A percentile compares a stretch with the other conserved stretches of the same genome.
Evolutionary conservation across 2,329 filamentous ascomycete species (phyloP).

Genomic region (Talaromyces sp.): DNA sequence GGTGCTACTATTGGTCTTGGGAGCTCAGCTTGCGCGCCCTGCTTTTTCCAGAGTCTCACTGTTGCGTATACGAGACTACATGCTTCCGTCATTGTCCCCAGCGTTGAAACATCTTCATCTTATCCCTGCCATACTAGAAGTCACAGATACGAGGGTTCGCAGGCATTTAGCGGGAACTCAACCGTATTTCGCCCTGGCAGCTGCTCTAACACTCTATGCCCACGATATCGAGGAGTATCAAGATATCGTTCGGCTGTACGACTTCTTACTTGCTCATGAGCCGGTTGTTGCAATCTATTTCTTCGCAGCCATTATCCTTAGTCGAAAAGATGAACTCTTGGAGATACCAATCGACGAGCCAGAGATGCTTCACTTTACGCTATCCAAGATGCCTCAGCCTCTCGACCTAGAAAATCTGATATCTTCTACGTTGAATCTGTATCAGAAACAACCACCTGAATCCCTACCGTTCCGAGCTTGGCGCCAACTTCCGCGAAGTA

Average conservation of each 20-base stretch:
- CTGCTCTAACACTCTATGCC: conserved; percentile 90
- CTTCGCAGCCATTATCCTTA: conserved; percentile 81
- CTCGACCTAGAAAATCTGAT: conserved; percentile 78
- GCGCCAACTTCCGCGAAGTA: conserved; percentile 65
- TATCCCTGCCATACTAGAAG: conserved; percentile 72
- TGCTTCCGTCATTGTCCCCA: conserved; percentile 81
- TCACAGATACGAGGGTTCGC: conserved; percentile 66
- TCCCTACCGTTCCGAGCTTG: conserved; percentile 60
- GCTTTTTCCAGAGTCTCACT: conserved; percentile 77
- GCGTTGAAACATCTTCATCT: conserved; percentile 81
- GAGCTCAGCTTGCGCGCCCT: conserved; percentile 53
- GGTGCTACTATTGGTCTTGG: conserved; percentile 83
- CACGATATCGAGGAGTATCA: conserved; percentile 89
- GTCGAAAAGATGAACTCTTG: conserved; percentile 76
- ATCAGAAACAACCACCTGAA: conserved; percentile 64
- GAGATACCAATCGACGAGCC: conserved; percentile 76
- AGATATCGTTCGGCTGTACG: conserved; percentile 85
- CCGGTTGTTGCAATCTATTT: conserved; percentile 88
- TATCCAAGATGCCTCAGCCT: conserved; percentile 78
- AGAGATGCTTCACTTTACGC: conserved; percentile 83
- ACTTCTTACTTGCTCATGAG: conserved; percentile 80
- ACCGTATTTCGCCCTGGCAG: conserved; percentile 90
- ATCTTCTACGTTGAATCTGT: conserved; percentile 58
- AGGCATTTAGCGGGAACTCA: conserved; percentile 70
- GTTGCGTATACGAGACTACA: conserved; percentile 91